These are phyloP conservation scores for Hyphopichia fennica DNA, from an alignment of 1,139 yeast genomes.

Conservation along the genomic window DNA sequence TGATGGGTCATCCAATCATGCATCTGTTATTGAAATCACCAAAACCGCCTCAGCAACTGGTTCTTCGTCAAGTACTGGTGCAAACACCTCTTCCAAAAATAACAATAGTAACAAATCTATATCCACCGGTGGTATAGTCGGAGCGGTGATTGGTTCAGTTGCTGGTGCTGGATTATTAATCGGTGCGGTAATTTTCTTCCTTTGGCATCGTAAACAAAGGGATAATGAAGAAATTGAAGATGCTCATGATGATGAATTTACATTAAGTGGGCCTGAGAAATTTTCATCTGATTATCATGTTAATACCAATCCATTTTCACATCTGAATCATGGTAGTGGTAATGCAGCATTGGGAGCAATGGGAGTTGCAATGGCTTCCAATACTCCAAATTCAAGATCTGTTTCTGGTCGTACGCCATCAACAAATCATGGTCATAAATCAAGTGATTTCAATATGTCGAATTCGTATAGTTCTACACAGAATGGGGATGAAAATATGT, in stretches of 20 bases:
- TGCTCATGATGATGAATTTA: constrained; percentile 38
- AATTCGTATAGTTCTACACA: constrained; percentile 25
- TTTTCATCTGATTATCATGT: constrained; percentile 11
- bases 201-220: constrained; percentile 39
- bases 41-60: constrained; percentile 11
- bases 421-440: constrained; percentile 5
- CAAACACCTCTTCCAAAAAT: constrained; percentile 11
- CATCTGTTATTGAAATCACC: constrained; percentile 6
- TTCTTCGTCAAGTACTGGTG: constrained; percentile 2
- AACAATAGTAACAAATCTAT: constrained; percentile 20
- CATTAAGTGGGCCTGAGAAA: constrained; percentile 35
- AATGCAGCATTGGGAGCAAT: constrained; percentile 12
- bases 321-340: constrained; percentile 4
- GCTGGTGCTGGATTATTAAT: constrained; percentile 47
- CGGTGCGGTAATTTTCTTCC: constrained; percentile 39
- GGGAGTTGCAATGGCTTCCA: constrained; percentile 8
- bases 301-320: constrained; percentile 22
- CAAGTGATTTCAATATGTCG: constrained; percentile 11
- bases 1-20: not conserved
- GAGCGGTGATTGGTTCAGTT: constrained; percentile 65
- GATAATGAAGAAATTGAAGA: constrained; percentile 28
- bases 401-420: not conserved
- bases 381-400: not conserved
- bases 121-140: constrained; percentile 71
- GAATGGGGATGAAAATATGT: constrained; percentile 23